These are phyloP conservation scores for Talaromyces ruber DNA, from an alignment of 495 filamentous ascomycete genomes.

Conservation along the genomic window DNA sequence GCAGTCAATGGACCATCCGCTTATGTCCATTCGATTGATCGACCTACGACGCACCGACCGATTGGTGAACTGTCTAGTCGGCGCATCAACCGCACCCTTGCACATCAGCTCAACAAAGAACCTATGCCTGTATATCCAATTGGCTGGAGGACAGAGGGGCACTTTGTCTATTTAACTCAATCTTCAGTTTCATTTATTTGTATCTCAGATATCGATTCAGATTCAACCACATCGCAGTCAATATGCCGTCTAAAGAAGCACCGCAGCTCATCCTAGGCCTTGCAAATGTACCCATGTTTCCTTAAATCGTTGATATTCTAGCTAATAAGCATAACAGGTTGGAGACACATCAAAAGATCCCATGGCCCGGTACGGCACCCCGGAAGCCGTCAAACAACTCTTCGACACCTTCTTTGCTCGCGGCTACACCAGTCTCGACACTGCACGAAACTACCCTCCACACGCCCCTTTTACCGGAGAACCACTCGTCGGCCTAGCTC, in stretches of 20 bases:
- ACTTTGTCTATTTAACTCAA: not conserved
- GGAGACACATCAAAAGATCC: conserved; percentile 7
- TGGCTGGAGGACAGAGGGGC: not conserved
- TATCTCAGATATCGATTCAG: not conserved
- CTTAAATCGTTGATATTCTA: not conserved
- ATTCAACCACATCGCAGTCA: not conserved
- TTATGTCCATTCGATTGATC: not conserved
- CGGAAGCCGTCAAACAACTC: conserved; percentile 11
- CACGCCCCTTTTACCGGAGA: conserved; percentile 12
- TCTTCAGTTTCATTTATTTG: not conserved
- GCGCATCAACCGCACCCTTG: not conserved
- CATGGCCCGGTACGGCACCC: conserved; percentile 12
- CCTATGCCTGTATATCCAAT: not conserved
- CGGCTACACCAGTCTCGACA: conserved; percentile 17
- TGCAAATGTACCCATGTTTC: not conserved
- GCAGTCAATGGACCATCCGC: not conserved
- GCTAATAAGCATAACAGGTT: not conserved
- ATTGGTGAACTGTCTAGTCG: not conserved
- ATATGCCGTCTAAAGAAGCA: not conserved
- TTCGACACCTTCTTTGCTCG: conserved; percentile 14
- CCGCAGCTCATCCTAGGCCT: not conserved
- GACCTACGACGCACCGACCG: not conserved
- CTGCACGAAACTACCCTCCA: conserved; percentile 15
- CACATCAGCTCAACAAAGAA: not conserved
- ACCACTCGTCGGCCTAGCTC: conserved; percentile 11